Percentiles rank a stretch among this genome's conserved stretches.
These are phyloP conservation scores for Melampsora americana DNA, from an alignment of 1,284 basidiomycete genomes.

Conservation along the genomic window DNA sequence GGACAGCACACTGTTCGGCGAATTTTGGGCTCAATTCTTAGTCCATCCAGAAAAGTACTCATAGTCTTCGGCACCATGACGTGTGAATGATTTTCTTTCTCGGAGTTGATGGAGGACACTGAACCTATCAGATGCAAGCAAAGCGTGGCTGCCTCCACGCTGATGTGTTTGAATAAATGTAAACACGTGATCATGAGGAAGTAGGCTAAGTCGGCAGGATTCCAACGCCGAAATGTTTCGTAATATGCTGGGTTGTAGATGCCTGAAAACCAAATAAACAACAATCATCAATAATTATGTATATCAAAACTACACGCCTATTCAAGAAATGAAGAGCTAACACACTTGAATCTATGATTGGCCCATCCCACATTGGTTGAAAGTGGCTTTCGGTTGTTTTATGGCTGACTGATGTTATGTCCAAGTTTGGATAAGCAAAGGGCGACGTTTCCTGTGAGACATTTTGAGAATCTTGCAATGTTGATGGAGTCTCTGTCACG, in stretches of 20 bases:
- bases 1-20: constrained; percentile 1
- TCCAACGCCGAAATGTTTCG: background rate
- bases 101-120: background rate
- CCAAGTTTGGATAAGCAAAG: too few relatives aligned
- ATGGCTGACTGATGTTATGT: too few relatives aligned
- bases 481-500: too few relatives aligned
- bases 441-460: too few relatives aligned
- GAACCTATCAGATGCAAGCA: constrained; percentile 2
- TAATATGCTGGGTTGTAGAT: background rate
- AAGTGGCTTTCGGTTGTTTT: too few relatives aligned
- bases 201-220: background rate
- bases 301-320: too few relatives aligned
- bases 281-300: too few relatives aligned
- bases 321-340: too few relatives aligned
- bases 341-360: too few relatives aligned
- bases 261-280: background rate
- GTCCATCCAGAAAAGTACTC: constrained; percentile 8
- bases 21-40: background rate
- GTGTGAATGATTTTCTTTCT: background rate
- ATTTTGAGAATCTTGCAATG: too few relatives aligned
- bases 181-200: constrained; percentile 2
- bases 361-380: too few relatives aligned
- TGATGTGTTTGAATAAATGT: background rate
- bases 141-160: background rate
- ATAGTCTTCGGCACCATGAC: background rate